Evolutionary conservation across 2,329 filamentous ascomycete species (phyloP).

Genomic region (Nannizziopsis barbatae): DNA sequence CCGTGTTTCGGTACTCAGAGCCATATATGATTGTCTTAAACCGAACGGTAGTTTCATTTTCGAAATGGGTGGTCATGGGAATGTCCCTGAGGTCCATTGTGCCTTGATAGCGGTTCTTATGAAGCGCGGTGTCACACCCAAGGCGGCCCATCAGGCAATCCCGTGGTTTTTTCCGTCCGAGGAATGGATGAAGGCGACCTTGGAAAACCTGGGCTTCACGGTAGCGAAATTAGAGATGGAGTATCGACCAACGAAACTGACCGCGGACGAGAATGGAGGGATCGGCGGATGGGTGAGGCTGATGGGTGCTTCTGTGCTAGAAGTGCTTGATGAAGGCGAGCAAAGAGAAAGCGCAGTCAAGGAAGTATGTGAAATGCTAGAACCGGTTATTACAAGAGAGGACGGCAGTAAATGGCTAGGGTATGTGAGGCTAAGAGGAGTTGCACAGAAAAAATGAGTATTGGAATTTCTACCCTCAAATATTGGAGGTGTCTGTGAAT

Average conservation of each 20-base stretch:
- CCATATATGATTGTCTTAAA: slow-evolving; percentile 42
- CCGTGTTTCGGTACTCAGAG: slow-evolving; percentile 43
- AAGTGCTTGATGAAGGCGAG: slow-evolving; percentile 38
- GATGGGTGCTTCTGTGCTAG: slow-evolving; percentile 51
- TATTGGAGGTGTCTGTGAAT: not conserved
- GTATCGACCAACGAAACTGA: slow-evolving; percentile 51
- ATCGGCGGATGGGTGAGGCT: slow-evolving; percentile 56
- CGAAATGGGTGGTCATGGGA: slow-evolving; percentile 62
- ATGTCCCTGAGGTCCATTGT: slow-evolving; percentile 52
- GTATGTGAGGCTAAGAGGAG: slow-evolving; percentile 37
- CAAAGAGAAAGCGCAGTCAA: slow-evolving; percentile 44
- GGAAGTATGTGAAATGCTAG: slow-evolving; percentile 46
- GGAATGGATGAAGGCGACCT: slow-evolving; percentile 40
- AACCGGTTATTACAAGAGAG: slow-evolving; percentile 44
- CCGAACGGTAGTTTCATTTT: slow-evolving; percentile 52
- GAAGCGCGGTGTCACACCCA: slow-evolving; percentile 41
- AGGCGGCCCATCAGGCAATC: slow-evolving; percentile 40
- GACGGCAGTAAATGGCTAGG: slow-evolving; percentile 45
- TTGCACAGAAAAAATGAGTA: slow-evolving; percentile 25
- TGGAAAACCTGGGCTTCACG: slow-evolving; percentile 34
- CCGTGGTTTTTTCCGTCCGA: slow-evolving; percentile 67
- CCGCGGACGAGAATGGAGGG: slow-evolving; percentile 38
- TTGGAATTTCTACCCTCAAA: too few relatives aligned
- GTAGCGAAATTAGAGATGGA: slow-evolving; percentile 50
- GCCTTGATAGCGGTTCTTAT: slow-evolving; percentile 46